phyloP scores from a whole-genome alignment of 2,329 filamentous ascomycete species.

The Cyclaneusma minus region DNA sequence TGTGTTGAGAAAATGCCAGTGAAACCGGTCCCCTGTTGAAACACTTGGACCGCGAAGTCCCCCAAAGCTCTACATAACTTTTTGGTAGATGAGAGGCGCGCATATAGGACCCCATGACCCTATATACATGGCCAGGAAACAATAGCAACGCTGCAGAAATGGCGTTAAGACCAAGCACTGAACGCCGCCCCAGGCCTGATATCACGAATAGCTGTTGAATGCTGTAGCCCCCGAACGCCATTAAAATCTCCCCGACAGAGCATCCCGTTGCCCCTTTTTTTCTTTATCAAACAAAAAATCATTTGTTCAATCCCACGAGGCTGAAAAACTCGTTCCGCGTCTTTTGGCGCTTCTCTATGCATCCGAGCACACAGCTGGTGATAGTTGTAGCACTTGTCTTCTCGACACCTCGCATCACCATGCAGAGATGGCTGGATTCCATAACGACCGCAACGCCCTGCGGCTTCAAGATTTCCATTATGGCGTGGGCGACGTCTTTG shows the following conservation, averaged over 20 bases:
- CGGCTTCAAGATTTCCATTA: conserved; percentile 84
- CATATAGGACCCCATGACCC: conserved; percentile 2
- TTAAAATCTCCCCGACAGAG: background rate
- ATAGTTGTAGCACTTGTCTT: conserved; percentile 80
- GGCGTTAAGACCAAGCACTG: conserved; percentile 18
- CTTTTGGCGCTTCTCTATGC: conserved; percentile 84
- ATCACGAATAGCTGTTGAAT: too few species aligned
- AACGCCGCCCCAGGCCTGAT: too few species aligned
- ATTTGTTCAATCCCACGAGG: conserved; percentile 49
- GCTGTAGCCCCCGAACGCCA: background rate
- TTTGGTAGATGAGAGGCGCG: too few species aligned
- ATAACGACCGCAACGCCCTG: conserved; percentile 95
- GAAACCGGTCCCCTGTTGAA: too few species aligned
- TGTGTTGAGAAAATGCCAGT: too few species aligned
- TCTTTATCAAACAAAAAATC: conserved; percentile 14
- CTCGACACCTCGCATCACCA: conserved; percentile 97
- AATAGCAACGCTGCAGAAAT: conserved; percentile 6
- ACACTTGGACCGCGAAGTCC: too few species aligned
- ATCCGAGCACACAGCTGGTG: conserved; percentile 94
- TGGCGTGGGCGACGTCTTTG: conserved; percentile 86
- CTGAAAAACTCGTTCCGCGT: conserved; percentile 92
- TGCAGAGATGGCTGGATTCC: conserved; percentile 92
- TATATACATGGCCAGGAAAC: conserved; percentile 1
- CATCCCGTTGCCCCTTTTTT: background rate
- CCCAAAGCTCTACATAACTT: too few species aligned